Conservation (phyloP, 441 rosid species). For the Biscutella laevigata region DNA sequence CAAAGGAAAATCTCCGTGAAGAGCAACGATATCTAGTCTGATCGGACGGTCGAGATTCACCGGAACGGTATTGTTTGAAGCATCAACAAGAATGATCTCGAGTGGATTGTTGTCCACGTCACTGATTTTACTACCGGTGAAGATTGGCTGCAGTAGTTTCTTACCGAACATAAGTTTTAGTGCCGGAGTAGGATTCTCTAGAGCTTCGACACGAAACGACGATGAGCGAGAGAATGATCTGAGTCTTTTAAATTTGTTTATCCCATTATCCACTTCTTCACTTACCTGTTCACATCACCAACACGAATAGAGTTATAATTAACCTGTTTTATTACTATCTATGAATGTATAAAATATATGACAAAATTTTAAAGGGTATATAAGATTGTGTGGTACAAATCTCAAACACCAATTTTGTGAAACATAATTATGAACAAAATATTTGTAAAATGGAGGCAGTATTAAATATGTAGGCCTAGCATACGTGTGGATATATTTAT, state of each 20-base stretch:
- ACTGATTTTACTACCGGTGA: conserved; percentile 62
- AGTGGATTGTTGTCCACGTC: conserved; percentile 39
- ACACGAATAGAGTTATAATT: background rate
- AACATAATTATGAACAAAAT: background rate
- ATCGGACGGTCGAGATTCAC: conserved; percentile 34
- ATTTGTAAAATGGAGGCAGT: too few species aligned
- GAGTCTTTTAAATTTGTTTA: conserved; percentile 24
- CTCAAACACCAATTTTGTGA: background rate
- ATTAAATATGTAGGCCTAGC: conserved; percentile 1
- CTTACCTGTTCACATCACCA: conserved; percentile 36
- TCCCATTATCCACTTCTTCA: conserved; percentile 51
- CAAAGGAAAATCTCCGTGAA: conserved; percentile 66
- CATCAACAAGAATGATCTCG: conserved; percentile 41
- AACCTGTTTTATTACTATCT: too few species aligned
- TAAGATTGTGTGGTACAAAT: background rate
- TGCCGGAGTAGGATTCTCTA: conserved; percentile 28
- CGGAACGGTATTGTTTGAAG: conserved; percentile 21
- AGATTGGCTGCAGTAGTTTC: conserved; percentile 43
- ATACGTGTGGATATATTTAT: background rate
- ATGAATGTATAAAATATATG: too few species aligned
- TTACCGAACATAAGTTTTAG: conserved; percentile 40
- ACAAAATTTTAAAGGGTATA: too few species aligned
- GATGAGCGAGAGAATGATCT: conserved; percentile 37
- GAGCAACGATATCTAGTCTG: conserved; percentile 62
- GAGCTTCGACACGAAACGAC: conserved; percentile 47